Base-by-base conservation (phyloP, 257 asterid species). In the Cinchona pubescens region DNA sequence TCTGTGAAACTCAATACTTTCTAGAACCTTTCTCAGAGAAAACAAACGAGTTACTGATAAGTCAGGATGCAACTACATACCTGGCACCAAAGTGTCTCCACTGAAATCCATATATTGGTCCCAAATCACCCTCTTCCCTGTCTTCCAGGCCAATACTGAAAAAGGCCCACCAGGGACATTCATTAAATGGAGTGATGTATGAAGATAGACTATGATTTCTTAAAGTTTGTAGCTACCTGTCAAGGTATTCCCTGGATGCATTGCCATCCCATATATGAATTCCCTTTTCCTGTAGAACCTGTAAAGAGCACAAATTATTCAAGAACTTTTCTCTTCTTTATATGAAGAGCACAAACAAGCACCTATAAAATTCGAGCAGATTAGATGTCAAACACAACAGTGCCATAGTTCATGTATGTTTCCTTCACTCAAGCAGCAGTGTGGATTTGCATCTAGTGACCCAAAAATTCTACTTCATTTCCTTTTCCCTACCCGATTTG, bases 81-180 rank as follows among this genome's bases (percentile, higher is more conserved):
- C 88, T 87, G 82, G 96, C 94, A 76, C 97, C 96, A 79, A 87
- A 91, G 78, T 91, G 96, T 82, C 96, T 83, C 97, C 96, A 91
- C 71, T 91, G 96, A 77, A 91, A 91, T 27, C 97, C 96, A 40
- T 91, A 91, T 35, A 91, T 84, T 1, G 96, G 96, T 16, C 97
- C 97, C 75, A 90, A 72, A 82, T 91, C 97, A 70, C 92, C 97
- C 76, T 83, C 96, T 81, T 91, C 96, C 82, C 97, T 80, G 67
- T 88, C 94, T 55, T 63, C 74, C 78, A 91, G 78, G 30, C 89
- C 94, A 59, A 87, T 82, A 75, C 97, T 90, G 90, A 38, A 82
- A 76, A 34, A 58, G 34, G 16, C 13, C 19, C 67, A 69, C 43
- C 12, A 25, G 29, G 23, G 60, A 11, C 42, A 38, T 2, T 76